These are phyloP conservation scores for Neofusicoccum ribis DNA, from an alignment of 2,329 filamentous ascomycete genomes.

Conservation along the genomic window DNA sequence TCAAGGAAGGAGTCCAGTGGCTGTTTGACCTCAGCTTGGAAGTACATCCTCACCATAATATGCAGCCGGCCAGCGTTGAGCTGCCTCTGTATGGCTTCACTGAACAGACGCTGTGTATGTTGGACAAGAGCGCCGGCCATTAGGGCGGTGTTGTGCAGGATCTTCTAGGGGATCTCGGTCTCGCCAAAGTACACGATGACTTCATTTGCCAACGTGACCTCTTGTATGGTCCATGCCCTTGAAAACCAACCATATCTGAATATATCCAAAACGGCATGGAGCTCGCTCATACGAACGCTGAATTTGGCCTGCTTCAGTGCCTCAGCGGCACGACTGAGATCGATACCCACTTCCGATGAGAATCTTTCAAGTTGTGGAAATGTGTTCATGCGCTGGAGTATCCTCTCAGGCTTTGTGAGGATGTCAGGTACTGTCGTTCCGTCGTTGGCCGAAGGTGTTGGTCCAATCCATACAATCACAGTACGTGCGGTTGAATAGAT, in stretches of 20 bases:
- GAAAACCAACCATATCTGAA: neutral
- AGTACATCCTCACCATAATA: too few species aligned
- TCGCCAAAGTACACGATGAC: neutral
- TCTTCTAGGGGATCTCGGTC: neutral
- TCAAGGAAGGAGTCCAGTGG: too few species aligned
- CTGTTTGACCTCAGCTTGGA: too few species aligned
- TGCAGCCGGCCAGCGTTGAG: too few species aligned
- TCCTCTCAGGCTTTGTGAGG: neutral
- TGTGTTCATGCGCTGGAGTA: neutral
- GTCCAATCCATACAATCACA: conserved; percentile 32
- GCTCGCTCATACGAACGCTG: neutral
- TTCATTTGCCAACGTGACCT: neutral
- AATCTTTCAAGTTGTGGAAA: neutral
- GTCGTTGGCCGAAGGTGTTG: neutral
- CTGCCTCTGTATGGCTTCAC: too few species aligned
- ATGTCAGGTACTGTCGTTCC: neutral
- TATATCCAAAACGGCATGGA: neutral
- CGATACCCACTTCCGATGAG: neutral
- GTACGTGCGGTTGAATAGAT: conserved; percentile 29
- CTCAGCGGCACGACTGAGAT: neutral
- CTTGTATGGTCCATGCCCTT: neutral
- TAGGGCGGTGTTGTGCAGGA: neutral
- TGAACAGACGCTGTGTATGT: too few species aligned
- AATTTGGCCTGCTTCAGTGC: neutral
- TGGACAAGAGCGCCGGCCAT: neutral